Base-by-base conservation (phyloP, 2,329 filamentous ascomycete species). In the Epichloe uncinata region DNA sequence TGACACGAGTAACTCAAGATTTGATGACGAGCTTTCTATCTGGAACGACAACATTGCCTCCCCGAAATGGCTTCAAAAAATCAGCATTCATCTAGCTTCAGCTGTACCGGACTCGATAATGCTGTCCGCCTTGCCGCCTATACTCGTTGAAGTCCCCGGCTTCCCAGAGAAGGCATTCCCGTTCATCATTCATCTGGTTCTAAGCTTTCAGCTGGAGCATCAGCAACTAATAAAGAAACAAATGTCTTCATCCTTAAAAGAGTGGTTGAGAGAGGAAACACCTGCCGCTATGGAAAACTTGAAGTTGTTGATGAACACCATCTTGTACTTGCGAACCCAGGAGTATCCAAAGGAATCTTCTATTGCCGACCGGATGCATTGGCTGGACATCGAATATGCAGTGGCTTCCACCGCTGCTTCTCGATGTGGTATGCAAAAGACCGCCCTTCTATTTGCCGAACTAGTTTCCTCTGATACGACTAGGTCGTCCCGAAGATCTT, bases 281-380 rank as follows among this genome's bases (percentile, higher is more conserved):
- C 54, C 63, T 1, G 57, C 57, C 50, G 77, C 70, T 1, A 76
- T 75, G 50, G 74, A 81, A 5, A 87, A 87, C 57, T 69, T 85
- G 47, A 81, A 81, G 53, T 74, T 93, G 36, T 69, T 95, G 1
- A 75, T 97, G 38, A 84, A 87, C 54, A 79, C 83, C 3, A 73
- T 98, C 33, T 69, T 98, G 3, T 98, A 97, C 61, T 74, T 99
- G n/a, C 81, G 89, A 37, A 88, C 84, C 3, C 90, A 94, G 60
- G 74, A 78, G 30, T 68, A 84, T 13, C 85, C 86, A 0, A 77
- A 80, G 12, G 93, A 98, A 63, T 69, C 71, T 0, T 95, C 87
- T 0, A 84, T 86, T 56, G 82, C 82, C 7, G 87, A 95, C 57
- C 79, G 93, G 50, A 73, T 82, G 46, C 74, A 78, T 47, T 98